Evolutionary conservation across 108 stramenopile species (phyloP).

Genomic region (Cyclotella atomus): DNA sequence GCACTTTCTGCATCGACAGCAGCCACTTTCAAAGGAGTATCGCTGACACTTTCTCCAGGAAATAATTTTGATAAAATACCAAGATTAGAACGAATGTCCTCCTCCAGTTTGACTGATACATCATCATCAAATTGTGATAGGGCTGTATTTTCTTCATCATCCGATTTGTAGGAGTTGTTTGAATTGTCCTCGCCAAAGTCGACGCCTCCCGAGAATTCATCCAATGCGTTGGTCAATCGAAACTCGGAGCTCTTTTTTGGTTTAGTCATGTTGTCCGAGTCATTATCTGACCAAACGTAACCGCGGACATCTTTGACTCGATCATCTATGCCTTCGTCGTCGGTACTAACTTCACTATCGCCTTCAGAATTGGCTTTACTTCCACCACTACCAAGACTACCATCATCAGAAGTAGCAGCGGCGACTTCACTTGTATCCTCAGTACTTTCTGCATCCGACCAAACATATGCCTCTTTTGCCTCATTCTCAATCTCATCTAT

Average conservation of each 20-base stretch:
- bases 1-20: slow-evolving; percentile 1
- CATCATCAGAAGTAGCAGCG: too few species aligned
- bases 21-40: slow-evolving; percentile 60
- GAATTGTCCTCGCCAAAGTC: slow-evolving; percentile 26
- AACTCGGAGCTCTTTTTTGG: neutral
- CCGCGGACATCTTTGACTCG: slow-evolving; percentile 13
- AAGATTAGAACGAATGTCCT: slow-evolving; percentile 70
- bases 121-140: slow-evolving; percentile 20
- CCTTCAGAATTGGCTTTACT: too few species aligned
- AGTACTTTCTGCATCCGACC: slow-evolving; percentile 43
- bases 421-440: too few species aligned
- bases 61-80: slow-evolving; percentile 26
- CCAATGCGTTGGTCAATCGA: slow-evolving; percentile 15
- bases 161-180: slow-evolving; percentile 28
- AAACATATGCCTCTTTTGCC: slow-evolving; percentile 25
- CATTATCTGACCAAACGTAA: slow-evolving; percentile 9
- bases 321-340: slow-evolving; percentile 9
- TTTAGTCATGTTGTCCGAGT: neutral
- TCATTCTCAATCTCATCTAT: neutral
- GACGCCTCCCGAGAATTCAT: slow-evolving; percentile 62
- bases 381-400: too few species aligned
- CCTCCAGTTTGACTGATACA: slow-evolving; percentile 1
- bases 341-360: neutral
- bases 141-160: slow-evolving; percentile 11
- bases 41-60: slow-evolving; percentile 28